Conservation (phyloP, 768 basidiomycete genomes). For the Psilocybe cubensis region DNA sequence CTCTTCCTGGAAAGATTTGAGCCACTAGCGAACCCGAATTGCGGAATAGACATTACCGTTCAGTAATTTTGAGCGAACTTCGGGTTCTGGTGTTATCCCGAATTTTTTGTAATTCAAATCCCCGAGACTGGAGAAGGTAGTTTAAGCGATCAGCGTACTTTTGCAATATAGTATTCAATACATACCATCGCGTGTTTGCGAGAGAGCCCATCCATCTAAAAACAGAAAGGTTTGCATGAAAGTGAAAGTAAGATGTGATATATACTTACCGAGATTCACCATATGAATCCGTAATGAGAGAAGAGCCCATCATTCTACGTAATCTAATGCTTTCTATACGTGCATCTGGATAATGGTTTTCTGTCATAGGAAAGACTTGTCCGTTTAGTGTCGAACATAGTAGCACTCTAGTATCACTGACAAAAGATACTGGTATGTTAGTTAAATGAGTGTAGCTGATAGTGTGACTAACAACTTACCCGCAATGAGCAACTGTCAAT, state of each 20-base stretch:
- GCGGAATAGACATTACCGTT: slow-evolving; percentile 54
- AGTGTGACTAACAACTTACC: slow-evolving; percentile 46
- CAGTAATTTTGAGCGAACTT: slow-evolving; percentile 76
- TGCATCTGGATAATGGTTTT: slow-evolving; percentile 94
- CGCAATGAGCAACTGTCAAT: slow-evolving; percentile 91
- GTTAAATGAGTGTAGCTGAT: background rate
- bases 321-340: slow-evolving; percentile 84
- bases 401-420: slow-evolving; percentile 87
- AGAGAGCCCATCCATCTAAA: slow-evolving; percentile 92
- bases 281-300: slow-evolving; percentile 90
- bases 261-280: slow-evolving; percentile 79
- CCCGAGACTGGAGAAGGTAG: slow-evolving; percentile 61
- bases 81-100: slow-evolving; percentile 93
- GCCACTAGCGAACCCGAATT: background rate
- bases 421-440: slow-evolving; percentile 12
- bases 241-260: background rate
- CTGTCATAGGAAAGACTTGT: slow-evolving; percentile 83
- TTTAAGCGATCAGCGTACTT: background rate
- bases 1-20: slow-evolving; percentile 51
- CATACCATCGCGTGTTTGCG: slow-evolving; percentile 88
- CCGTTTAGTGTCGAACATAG: slow-evolving; percentile 78
- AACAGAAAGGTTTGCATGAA: background rate
- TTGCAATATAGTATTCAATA: background rate
- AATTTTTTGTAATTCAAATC: slow-evolving; percentile 89
- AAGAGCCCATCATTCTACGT: slow-evolving; percentile 87